phyloP scores from a whole-genome alignment of 2,329 filamentous ascomycete genomes.

The Neofusicoccum umdonicola region DNA sequence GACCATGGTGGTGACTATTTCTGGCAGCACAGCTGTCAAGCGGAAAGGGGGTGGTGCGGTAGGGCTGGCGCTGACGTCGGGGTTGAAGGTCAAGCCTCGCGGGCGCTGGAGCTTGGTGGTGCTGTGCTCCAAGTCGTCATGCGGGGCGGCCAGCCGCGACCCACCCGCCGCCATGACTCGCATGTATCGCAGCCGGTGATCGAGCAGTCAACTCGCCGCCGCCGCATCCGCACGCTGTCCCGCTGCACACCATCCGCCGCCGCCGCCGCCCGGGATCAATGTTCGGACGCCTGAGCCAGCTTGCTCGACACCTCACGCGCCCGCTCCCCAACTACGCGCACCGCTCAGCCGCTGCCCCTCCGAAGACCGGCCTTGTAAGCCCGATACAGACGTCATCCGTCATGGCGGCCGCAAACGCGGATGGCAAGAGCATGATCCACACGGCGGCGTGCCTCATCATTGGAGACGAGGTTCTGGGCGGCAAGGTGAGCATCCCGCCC shows the following conservation, averaged over 20 bases:
- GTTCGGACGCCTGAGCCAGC: constrained; percentile 72
- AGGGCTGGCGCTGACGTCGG: constrained; percentile 12
- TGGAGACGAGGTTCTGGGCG: constrained; percentile 92
- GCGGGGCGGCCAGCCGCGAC: constrained; percentile 1
- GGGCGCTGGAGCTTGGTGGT: neutral
- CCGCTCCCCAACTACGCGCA: constrained; percentile 59
- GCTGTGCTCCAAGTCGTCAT: neutral
- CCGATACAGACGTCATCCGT: constrained; percentile 37
- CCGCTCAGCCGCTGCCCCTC: constrained; percentile 39
- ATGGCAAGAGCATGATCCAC: constrained; percentile 68
- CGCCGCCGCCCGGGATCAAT: constrained; percentile 45
- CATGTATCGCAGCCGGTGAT: neutral
- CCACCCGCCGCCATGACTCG: constrained; percentile 4
- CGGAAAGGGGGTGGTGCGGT: neutral
- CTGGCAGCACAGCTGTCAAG: neutral
- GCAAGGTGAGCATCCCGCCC: constrained; percentile 60
- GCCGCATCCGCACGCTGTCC: neutral
- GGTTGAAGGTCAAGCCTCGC: constrained; percentile 1
- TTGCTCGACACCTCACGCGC: constrained; percentile 69
- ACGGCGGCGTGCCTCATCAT: constrained; percentile 93
- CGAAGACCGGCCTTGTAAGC: constrained; percentile 39
- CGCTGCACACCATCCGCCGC: neutral
- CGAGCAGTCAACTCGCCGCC: neutral
- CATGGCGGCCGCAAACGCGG: constrained; percentile 46
- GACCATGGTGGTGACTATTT: constrained; percentile 12